Base-by-base conservation (phyloP, 1,139 yeast species). In the Hyphopichia khmerensis region DNA sequence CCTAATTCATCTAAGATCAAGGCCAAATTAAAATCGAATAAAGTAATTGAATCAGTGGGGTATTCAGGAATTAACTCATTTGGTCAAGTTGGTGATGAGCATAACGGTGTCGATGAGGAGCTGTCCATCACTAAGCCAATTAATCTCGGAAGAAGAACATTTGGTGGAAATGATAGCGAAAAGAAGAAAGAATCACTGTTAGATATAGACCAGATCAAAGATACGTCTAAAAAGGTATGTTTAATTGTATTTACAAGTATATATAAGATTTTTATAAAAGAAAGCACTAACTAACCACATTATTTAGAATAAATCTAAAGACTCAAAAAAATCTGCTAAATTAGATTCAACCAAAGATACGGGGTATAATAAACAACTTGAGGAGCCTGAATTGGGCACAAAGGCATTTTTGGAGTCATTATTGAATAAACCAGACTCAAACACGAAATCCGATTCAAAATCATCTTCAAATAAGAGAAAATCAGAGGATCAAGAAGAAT, bases 21-120 rank as follows among this genome's bases (percentile, higher is more conserved):
- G 33, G 55, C 56, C 24, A 57, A 56, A 32, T 59, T 57, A 15
- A 55, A 52, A 27, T 56, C 55, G 4, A 56, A 56, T 8, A 43
- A 51, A 33, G 47, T 43, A n/a, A 62, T 75, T 3, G 61, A 59
- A 26, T 56, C 65, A 1, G 69, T 80, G 5, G 86, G 87, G 0
- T 80, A 74, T 51, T 73, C 79, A 3, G 65, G 69, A 36, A 67
- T 75, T 36, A 62, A 67, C 41, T 41, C 58, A 5, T 52, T 57
- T 38, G 63, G 49, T 2, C 55, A 50, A 6, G 52, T 30, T 30
- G 56, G 48, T 3, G 47, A 48, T 24, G 47, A 39, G 13, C 48
- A 43, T 14, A n/a, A n/a, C n/a, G n/a, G n/a, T n/a, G n/a, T n/a
- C n/a, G n/a, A n/a, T n/a, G n/a, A n/a, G n/a, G 40, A 44, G 16